Evolutionary conservation across 305 asterid genomes (phyloP), one percentile per base, ranked within the genome.

Genomic region (Fraxinus xanthoxyloides): DNA sequence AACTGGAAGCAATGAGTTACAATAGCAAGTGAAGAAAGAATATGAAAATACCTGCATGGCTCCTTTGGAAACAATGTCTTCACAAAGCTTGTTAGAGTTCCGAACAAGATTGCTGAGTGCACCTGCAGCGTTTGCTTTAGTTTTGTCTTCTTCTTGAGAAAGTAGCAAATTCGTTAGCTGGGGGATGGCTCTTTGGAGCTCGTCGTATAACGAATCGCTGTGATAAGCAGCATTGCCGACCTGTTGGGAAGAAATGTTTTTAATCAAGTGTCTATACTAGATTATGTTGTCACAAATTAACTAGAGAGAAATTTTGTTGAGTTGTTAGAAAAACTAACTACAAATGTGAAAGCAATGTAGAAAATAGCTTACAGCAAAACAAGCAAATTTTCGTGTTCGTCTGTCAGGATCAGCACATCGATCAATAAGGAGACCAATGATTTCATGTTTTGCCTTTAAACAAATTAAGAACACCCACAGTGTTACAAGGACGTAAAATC

Each of bases 161-260:
- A 93, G 89, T 86, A 97, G 90, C 88, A 97, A 82, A 79, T 81
- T 89, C 75, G 87, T 89, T 67, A 97, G 94, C 90, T 92, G 98
- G 21, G 99, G 98, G 65, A 97, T 92, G 87, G 91, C 97, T 89
- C 95, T 87, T 88, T 91, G 90, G 54, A 95, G 97, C 89, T 93
- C 98, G 10, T 93, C 99, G 59, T 97, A 93, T 79, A 95, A 86
- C 8, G 90, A 90, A 86, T 97, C 99, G 70, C 92, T 93, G 75
- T 97, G 99, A 86, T 93, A 97, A 67, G 99, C 99, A 85, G 99
- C 99, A 91, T 97, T 97, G 36, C 99, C 99, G 15, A 95, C 97
- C 99, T 97, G 89, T 79, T 84, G 61, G 43, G 83, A 48, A 48
- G 82, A 72, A 51, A 85, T 63, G 80, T 56, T 59, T 17, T 73